Conservation (phyloP, 1,284 basidiomycete species). For the Salmacisia buchloeana region DNA sequence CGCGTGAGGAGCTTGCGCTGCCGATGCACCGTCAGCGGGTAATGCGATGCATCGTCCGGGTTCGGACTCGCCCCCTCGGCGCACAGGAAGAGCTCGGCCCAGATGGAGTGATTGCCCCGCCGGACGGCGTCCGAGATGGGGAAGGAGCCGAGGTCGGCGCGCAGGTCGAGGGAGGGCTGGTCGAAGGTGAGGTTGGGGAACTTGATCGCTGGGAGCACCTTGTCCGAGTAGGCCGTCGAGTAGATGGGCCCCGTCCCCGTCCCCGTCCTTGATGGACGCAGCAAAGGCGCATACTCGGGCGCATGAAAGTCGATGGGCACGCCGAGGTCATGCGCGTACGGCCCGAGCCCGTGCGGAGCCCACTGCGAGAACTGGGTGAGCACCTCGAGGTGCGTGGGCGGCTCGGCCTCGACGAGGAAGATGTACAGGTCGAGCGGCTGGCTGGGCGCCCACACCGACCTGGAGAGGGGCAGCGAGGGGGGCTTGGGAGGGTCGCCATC, state of each 20-base stretch:
- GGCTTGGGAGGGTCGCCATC: not conserved
- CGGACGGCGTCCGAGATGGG: slow-evolving; percentile 19
- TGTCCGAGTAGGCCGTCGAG: not conserved
- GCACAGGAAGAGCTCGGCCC: slow-evolving; percentile 77
- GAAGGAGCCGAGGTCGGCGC: slow-evolving; percentile 23
- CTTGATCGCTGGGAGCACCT: slow-evolving; percentile 29
- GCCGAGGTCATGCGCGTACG: slow-evolving; percentile 10
- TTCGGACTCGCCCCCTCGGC: slow-evolving; percentile 64
- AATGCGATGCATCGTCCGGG: slow-evolving; percentile 55
- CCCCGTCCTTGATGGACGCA: slow-evolving; percentile 8
- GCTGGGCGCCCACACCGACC: not conserved
- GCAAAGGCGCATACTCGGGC: slow-evolving; percentile 7
- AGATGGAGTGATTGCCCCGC: slow-evolving; percentile 50
- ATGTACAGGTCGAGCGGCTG: slow-evolving; percentile 66
- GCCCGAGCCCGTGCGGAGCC: slow-evolving; percentile 15
- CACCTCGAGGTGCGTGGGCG: slow-evolving; percentile 17
- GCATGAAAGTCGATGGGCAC: slow-evolving; percentile 20
- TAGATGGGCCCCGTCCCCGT: not conserved
- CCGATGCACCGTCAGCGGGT: slow-evolving; percentile 63
- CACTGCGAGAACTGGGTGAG: slow-evolving; percentile 26
- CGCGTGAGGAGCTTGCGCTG: slow-evolving; percentile 77
- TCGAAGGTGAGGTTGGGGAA: slow-evolving; percentile 21
- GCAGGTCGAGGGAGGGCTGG: slow-evolving; percentile 16
- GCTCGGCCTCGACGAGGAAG: slow-evolving; percentile 36
- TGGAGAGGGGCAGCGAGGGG: not conserved